Evolutionary conservation across 805 yeast species (phyloP), one percentile per base, ranked within the genome.

Genomic region (Osmozyma mogii): DNA sequence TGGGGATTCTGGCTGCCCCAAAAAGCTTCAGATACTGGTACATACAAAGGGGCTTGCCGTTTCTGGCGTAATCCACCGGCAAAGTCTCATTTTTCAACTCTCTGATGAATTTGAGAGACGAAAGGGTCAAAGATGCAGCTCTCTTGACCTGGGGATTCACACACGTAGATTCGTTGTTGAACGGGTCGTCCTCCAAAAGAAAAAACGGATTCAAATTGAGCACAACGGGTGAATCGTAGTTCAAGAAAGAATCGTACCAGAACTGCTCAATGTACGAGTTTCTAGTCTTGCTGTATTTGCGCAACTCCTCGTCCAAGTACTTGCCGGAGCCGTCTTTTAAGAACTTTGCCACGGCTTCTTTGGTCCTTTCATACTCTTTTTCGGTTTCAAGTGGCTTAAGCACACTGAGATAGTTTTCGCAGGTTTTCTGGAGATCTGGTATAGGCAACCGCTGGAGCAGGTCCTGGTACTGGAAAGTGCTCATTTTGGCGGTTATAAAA

Each of bases 161-260:
- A 18, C 58, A 45, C 37, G 68, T 68, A 9, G 65, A 49, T 35
- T 68, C 73, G 31, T 72, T 65, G 20, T 78, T 72, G 45, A 92
- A 84, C 1, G 95, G 95, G 46, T 87, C 96, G 49, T 87, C 96
- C 52, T 87, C 95, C 37, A 87, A 68, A 44, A 85, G 71, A 53
- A 87, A 85, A 49, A 84, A 87, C 0, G 96, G 96, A 47, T 87
- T 87, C 44, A 87, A 70, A 54, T 87, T 87, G 38, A 87, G 66
- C n/a, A 87, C 96, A 22, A 87, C 95, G 0, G 92, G 87, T 8
- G 84, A 78, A 53, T 87, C 96, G 52, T 82, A 84, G 52, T 78
- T 78, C 41, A 87, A 65, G 53, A 87, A 87, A 1, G 95, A 75
- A 50, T 87, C 96, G 54, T 74, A 87, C 96, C 96, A 87, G 53